Base-by-base conservation (phyloP, 257 asterid species). In the Verbascum thapsus region DNA sequence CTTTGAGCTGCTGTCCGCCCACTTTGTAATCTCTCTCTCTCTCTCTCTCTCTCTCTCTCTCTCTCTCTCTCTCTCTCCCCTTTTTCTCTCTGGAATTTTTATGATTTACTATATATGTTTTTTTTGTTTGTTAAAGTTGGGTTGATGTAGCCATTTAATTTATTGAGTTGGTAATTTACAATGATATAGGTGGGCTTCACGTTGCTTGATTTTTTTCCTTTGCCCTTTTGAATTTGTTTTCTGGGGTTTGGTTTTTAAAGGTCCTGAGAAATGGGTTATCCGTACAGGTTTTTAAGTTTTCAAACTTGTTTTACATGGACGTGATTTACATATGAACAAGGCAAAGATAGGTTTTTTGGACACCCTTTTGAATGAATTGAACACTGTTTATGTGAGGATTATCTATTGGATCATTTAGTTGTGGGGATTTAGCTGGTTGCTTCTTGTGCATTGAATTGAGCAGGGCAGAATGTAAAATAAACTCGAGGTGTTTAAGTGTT, bases 391-490 rank as follows among this genome's bases (percentile, higher is more conserved):
- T n/a, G n/a, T n/a, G n/a, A n/a, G n/a, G n/a, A n/a, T n/a, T n/a
- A n/a, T n/a, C n/a, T n/a, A n/a, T n/a, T n/a, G n/a, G n/a, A n/a
- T n/a, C n/a, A n/a, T n/a, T n/a, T n/a, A n/a, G n/a, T n/a, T n/a
- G n/a, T n/a, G n/a, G n/a, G n/a, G n/a, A n/a, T n/a, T n/a, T n/a
- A n/a, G n/a, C n/a, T n/a, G n/a, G n/a, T n/a, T n/a, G 53, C 9
- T 44, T 42, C 57, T 68, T 68, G 8, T 58, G 58, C 58, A 22
- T 53, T 11, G 62, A n/a, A n/a, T n/a, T n/a, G n/a, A n/a, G n/a
- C n/a, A n/a, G n/a, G n/a, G n/a, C n/a, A n/a, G n/a, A n/a, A 34
- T 59, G 60, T 19, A 49, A 13, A 44, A 23, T 48, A 8, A 16
- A 18, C 49, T 26, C 26, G 20, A n/a, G 39, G 8, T 17, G 56